Conservation (phyloP, 257 asterid species). For the Gentiana straminea region DNA sequence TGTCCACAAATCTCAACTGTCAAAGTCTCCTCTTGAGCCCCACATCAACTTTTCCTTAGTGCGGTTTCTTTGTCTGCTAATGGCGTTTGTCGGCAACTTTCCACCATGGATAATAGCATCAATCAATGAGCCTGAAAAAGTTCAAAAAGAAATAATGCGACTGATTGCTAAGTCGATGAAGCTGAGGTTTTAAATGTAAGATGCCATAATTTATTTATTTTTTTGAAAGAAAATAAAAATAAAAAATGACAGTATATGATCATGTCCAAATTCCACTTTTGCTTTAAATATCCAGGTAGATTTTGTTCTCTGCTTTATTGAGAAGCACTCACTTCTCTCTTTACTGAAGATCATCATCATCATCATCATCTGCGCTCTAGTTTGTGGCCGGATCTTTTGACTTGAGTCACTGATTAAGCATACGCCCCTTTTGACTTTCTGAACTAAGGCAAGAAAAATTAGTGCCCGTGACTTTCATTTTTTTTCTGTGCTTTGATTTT, state of each 20-base stretch:
- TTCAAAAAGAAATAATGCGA: background rate
- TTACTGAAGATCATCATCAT: conserved; percentile 3
- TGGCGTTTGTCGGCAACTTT: conserved; percentile 29
- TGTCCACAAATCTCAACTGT: background rate
- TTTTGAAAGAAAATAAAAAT: background rate
- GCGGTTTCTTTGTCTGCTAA: conserved; percentile 22
- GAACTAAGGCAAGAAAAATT: conserved; percentile 18
- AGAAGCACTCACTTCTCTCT: conserved; percentile 20
- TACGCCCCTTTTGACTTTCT: conserved; percentile 28
- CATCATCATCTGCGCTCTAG: conserved; percentile 18
- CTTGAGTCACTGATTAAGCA: conserved; percentile 28
- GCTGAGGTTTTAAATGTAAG: too few relatives aligned
- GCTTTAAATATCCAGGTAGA: conserved; percentile 14
- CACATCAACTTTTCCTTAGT: conserved; percentile 6
- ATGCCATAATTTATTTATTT: too few relatives aligned
- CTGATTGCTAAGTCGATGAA: background rate
- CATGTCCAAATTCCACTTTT: conserved; percentile 23
- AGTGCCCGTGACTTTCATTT: conserved; percentile 8
- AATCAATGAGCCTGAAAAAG: conserved; percentile 1
- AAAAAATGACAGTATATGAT: conserved; percentile 24
- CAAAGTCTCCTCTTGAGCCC: too few relatives aligned
- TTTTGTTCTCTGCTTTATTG: conserved; percentile 28
- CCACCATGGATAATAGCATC: conserved; percentile 14
- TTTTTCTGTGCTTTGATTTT: conserved; percentile 4
- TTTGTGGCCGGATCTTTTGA: conserved; percentile 24